Base-by-base conservation (phyloP, 1,284 basidiomycete species). In the Heterobasidion occidentale region DNA sequence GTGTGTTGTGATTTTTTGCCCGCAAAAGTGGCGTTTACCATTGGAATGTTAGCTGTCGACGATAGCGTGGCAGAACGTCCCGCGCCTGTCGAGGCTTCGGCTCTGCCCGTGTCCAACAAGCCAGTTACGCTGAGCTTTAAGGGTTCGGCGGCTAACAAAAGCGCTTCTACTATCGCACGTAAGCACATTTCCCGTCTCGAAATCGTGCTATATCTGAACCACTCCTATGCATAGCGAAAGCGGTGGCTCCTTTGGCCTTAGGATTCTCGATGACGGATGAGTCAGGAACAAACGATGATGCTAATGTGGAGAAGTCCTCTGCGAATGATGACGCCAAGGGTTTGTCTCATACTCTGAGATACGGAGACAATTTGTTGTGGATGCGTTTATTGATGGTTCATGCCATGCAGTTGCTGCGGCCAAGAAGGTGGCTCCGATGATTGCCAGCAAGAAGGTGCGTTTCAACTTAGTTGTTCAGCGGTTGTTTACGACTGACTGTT, bases 401-500 rank as follows among this genome's bases (percentile, higher is more conserved):
- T 64, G 54, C 59, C 52, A 54, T 68, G 55, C 67, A 89, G 86
- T 76, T 60, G 68, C 75, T 58, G 74, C 79, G 59, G 75, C 81
- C 47, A 90, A 90, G 71, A 91, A 85, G 66, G 85, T 92, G 38
- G 86, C 88, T 34, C 90, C 92, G 20, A 74, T 92, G 59, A 90
- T 93, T 52, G 84, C 87, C 45, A 94, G 90, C 69, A 91, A 88
- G 78, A 97, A 95, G 86, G 92, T 90, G 67, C 60, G 75, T 63
- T 53, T 56, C 51, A 15, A 35, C 51, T 52, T 36, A 51, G 45
- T 46, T 35, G 8, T 46, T 47, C 8, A 20, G 17, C 27, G 15
- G 52, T 20, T 51, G 20, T 48, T n/a, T 47, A 49, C 48, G 46
- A 50, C 17, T 47, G 48, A 19, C 52, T 49, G 53, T n/a, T 4